A percentile compares a stretch with the other conserved stretches of the same genome.
Evolutionary conservation across 2,329 filamentous ascomycete species (phyloP).

Genomic region (Rosellinia necatrix): DNA sequence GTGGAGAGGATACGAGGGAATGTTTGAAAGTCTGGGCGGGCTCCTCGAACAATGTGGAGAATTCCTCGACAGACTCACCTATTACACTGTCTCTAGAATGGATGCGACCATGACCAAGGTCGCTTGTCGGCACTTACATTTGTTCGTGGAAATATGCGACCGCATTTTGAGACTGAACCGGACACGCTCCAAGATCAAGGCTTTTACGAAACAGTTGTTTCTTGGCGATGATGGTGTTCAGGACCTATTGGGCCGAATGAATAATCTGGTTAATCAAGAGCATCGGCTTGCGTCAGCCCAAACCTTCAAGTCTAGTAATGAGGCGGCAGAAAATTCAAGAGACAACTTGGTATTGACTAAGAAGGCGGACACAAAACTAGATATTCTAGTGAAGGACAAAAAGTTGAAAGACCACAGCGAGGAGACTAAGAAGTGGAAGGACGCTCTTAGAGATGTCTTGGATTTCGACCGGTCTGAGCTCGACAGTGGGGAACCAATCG

Average conservation of each 20-base stretch:
- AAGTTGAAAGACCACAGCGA: background rate
- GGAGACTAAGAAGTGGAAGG: background rate
- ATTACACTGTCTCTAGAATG: background rate
- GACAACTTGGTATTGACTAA: background rate
- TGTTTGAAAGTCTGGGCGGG: background rate
- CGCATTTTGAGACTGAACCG: background rate
- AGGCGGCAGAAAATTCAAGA: background rate
- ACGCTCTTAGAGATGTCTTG: background rate
- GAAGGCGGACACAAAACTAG: background rate
- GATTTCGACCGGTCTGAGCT: background rate
- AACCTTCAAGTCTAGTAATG: background rate
- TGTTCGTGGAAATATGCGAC: background rate
- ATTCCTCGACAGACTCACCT: background rate
- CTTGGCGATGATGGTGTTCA: constrained; percentile 26
- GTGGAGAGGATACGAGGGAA: constrained; percentile 3
- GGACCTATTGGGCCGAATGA: background rate
- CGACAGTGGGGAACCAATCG: background rate
- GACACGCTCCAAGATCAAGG: background rate
- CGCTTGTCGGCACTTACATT: background rate
- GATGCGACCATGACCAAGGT: background rate
- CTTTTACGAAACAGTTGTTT: background rate
- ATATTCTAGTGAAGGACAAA: background rate
- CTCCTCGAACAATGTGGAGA: background rate
- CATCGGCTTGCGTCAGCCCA: background rate
- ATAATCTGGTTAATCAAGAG: background rate